These are phyloP conservation scores for Neoboletus subvelutipes DNA, from an alignment of 768 basidiomycete species.

Conservation along the genomic window DNA sequence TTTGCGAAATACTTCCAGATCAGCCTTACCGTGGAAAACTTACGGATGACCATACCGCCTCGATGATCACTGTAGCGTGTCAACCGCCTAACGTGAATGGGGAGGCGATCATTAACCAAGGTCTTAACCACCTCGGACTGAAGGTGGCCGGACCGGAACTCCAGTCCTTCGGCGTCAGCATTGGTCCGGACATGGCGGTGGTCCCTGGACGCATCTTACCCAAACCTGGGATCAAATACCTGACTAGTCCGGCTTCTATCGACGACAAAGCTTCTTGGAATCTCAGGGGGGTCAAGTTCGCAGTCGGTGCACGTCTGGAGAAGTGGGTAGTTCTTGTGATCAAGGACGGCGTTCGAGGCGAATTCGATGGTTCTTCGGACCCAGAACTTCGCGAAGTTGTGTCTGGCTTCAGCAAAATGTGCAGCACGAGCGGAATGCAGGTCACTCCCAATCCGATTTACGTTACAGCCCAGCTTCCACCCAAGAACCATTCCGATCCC, in stretches of 20 bases:
- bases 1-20: slow-evolving; percentile 47
- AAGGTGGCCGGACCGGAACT: slow-evolving; percentile 34
- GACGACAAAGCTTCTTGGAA: slow-evolving; percentile 55
- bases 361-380: slow-evolving; percentile 57
- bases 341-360: slow-evolving; percentile 58
- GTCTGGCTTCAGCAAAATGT: slow-evolving; percentile 60
- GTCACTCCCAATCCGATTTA: slow-evolving; percentile 38
- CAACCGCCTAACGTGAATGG: slow-evolving; percentile 51
- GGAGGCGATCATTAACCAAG: slow-evolving; percentile 41
- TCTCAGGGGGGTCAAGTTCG: slow-evolving; percentile 56
- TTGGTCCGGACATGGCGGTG: slow-evolving; percentile 52
- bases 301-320: slow-evolving; percentile 51
- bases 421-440: slow-evolving; percentile 59
- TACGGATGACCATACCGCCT: slow-evolving; percentile 50
- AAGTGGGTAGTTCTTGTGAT: slow-evolving; percentile 74
- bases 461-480: slow-evolving; percentile 46
- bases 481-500: slow-evolving; percentile 51
- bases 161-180: slow-evolving; percentile 43
- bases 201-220: slow-evolving; percentile 54
- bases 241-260: slow-evolving; percentile 29
- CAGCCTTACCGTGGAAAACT: slow-evolving; percentile 51
- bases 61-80: slow-evolving; percentile 51
- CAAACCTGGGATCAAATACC: slow-evolving; percentile 43
- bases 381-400: slow-evolving; percentile 48
- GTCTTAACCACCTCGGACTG: slow-evolving; percentile 45